A percentile compares a stretch with the other conserved stretches of the same genome.
phyloP scores from a whole-genome alignment of 2,329 filamentous ascomycete species.

The Fusarium bactridioides region DNA sequence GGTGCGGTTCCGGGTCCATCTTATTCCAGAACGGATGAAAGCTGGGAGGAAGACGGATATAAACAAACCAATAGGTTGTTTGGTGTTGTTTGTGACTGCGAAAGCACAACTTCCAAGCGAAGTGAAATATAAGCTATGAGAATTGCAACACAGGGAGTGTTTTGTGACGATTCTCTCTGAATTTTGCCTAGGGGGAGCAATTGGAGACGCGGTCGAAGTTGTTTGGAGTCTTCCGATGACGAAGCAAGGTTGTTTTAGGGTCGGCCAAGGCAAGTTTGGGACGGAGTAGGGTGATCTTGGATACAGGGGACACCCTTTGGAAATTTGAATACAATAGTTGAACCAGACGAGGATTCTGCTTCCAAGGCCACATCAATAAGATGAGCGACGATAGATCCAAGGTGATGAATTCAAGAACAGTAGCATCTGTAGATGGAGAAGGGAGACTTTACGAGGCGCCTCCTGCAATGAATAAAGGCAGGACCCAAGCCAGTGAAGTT shows the following conservation, averaged over 20 bases:
- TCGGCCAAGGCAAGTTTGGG: not conserved
- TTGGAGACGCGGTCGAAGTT: not conserved
- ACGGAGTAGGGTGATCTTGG: not conserved
- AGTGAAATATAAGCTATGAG: not conserved
- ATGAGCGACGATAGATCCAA: not conserved
- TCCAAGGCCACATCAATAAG: not conserved
- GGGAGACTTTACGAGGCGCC: slow-evolving; percentile 20
- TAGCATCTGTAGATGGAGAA: slow-evolving; percentile 17
- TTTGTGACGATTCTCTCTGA: not conserved
- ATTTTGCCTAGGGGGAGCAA: not conserved
- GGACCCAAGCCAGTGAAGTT: not conserved
- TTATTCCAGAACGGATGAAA: slow-evolving; percentile 1
- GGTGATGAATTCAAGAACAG: not conserved
- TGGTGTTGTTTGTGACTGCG: not conserved
- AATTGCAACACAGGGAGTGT: not conserved
- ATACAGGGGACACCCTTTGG: not conserved
- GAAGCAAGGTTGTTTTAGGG: slow-evolving; percentile 1
- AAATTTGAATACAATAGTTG: not conserved
- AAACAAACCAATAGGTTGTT: not conserved
- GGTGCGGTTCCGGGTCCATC: slow-evolving; percentile 13
- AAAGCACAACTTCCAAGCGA: not conserved
- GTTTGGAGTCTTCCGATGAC: not conserved
- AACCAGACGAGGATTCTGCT: not conserved
- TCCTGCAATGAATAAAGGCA: not conserved
- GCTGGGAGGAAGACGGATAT: slow-evolving; percentile 30